These are phyloP conservation scores for Suillus lakei DNA, from an alignment of 768 basidiomycete genomes.

Conservation along the genomic window DNA sequence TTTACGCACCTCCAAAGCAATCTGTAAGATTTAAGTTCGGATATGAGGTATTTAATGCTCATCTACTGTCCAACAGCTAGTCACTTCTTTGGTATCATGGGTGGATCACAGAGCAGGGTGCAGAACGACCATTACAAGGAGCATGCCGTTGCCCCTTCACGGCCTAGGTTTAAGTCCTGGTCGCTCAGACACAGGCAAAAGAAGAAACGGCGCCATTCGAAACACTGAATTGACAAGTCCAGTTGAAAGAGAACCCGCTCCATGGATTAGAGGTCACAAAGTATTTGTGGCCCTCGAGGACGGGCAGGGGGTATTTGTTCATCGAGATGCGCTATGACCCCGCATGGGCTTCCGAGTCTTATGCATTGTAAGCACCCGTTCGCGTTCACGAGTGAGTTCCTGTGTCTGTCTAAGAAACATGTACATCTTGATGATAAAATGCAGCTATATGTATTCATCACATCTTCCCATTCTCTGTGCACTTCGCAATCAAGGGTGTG, in stretches of 20 bases:
- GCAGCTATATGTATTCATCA: neutral
- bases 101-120: conserved; percentile 19
- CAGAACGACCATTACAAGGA: neutral
- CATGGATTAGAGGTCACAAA: conserved; percentile 34
- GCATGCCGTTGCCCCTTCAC: conserved; percentile 1
- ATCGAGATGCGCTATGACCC: conserved; percentile 10
- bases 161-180: conserved; percentile 1
- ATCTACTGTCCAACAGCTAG: neutral
- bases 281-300: conserved; percentile 32
- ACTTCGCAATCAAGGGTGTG: neutral
- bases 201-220: conserved; percentile 8
- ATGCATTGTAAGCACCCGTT: neutral
- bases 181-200: conserved; percentile 2
- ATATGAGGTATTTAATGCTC: neutral
- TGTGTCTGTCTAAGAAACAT: neutral
- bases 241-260: conserved; percentile 20
- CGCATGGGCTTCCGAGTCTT: neutral
- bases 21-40: neutral
- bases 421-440: neutral
- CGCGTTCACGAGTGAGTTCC: neutral
- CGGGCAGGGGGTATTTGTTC: conserved; percentile 24
- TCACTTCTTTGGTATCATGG: conserved; percentile 12
- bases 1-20: neutral
- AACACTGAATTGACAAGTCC: conserved; percentile 6
- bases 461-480: neutral